phyloP scores from a whole-genome alignment of 352 stramenopile species.

The Plasmopara viticola region DNA sequence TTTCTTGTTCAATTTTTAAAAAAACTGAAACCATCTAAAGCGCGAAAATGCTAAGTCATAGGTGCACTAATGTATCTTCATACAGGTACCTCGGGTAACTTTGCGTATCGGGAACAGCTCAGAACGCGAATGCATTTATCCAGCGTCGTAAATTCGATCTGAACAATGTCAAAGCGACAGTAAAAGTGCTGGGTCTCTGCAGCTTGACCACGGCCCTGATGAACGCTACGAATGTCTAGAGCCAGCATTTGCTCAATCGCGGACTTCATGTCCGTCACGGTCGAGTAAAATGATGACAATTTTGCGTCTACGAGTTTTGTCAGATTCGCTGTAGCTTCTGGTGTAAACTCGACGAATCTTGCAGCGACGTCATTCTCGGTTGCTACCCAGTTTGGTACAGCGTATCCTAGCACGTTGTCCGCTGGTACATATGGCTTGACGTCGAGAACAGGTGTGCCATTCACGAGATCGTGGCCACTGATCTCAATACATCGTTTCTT shows the following conservation, averaged over 20 bases:
- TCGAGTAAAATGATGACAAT: conserved; percentile 61
- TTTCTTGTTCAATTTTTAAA: no score
- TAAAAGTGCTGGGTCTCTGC: conserved; percentile 51
- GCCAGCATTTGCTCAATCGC: conserved; percentile 79
- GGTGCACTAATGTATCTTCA: not conserved
- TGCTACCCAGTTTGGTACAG: conserved; percentile 65
- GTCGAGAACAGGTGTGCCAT: conserved; percentile 97
- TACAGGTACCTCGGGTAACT: conserved; percentile 9
- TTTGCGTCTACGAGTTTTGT: conserved; percentile 35
- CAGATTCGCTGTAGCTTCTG: conserved; percentile 33
- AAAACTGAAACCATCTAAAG: no score
- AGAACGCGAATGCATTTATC: conserved; percentile 60
- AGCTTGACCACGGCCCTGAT: conserved; percentile 63
- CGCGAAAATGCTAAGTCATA: no score
- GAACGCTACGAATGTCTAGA: conserved; percentile 76
- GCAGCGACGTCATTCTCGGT: conserved; percentile 40
- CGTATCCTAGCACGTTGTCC: conserved; percentile 52
- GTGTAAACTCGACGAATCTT: conserved; percentile 50
- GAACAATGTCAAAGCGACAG: conserved; percentile 68
- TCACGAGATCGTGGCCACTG: conserved; percentile 90
- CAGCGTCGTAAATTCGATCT: conserved; percentile 72
- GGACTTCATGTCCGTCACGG: conserved; percentile 35
- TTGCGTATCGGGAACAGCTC: conserved; percentile 33
- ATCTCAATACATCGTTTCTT: conserved; percentile 82
- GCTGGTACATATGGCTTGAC: conserved; percentile 97